Conservation (phyloP, 768 basidiomycete genomes). For the Xerocomellus dryophilus region DNA sequence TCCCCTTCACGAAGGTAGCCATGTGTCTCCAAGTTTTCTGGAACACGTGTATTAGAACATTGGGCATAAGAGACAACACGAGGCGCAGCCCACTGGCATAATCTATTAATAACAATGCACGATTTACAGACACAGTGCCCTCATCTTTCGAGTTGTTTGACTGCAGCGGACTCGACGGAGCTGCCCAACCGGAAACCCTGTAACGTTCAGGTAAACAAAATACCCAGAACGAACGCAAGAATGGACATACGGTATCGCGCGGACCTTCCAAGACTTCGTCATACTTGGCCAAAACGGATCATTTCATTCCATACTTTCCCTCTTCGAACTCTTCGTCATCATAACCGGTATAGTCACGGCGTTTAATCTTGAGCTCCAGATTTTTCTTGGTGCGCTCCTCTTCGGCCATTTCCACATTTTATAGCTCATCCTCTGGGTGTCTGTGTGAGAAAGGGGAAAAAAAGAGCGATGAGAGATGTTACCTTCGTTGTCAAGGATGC, state of each 20-base stretch:
- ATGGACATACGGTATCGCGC: constrained; percentile 56
- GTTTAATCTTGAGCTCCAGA: constrained; percentile 83
- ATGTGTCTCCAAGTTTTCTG: constrained; percentile 81
- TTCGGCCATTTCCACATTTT: constrained; percentile 94
- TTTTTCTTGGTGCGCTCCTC: constrained; percentile 77
- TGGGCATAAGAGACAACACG: neutral
- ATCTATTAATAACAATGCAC: constrained; percentile 78
- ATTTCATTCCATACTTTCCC: constrained; percentile 74
- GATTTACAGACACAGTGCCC: constrained; percentile 64
- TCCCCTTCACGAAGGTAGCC: constrained; percentile 94
- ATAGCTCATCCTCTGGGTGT: constrained; percentile 89
- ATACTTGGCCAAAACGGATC: constrained; percentile 85
- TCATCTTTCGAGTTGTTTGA: constrained; percentile 45
- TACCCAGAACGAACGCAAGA: constrained; percentile 1
- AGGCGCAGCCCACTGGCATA: constrained; percentile 70
- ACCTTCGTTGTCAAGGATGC: constrained; percentile 96
- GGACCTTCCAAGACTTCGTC: constrained; percentile 84
- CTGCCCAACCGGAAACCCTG: constrained; percentile 88
- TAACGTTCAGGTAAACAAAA: neutral
- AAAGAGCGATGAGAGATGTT: neutral
- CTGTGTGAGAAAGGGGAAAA: neutral
- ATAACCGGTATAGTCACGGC: constrained; percentile 87
- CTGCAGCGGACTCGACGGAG: constrained; percentile 42
- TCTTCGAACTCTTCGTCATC: constrained; percentile 92
- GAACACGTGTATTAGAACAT: constrained; percentile 17